Evolutionary conservation across 202 grass and related monocot species (phyloP).

Genomic region (Brachypodium distachyon): DNA sequence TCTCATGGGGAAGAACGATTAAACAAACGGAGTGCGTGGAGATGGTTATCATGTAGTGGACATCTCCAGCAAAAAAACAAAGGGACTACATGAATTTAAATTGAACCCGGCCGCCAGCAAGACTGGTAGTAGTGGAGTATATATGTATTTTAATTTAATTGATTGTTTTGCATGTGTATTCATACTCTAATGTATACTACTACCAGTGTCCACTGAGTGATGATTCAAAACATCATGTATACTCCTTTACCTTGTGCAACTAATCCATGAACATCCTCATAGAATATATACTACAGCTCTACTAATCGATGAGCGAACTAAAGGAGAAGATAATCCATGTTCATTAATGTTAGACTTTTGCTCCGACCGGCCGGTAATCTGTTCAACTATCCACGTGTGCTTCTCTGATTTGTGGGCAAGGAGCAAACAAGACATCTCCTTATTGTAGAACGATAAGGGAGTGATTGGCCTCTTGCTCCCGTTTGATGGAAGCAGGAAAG

Average conservation of each 20-base stretch:
- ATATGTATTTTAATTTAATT: background rate
- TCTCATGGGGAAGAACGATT: slow-evolving; percentile 22
- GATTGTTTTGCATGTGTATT: slow-evolving; percentile 13
- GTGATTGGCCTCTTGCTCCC: background rate
- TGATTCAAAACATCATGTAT: background rate
- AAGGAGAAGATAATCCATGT: background rate
- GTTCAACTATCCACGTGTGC: slow-evolving; percentile 14
- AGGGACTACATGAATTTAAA: background rate
- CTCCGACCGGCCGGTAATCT: background rate
- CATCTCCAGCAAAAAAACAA: slow-evolving; percentile 27
- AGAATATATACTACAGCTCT: background rate
- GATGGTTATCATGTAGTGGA: slow-evolving; percentile 35
- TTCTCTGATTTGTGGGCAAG: slow-evolving; percentile 10
- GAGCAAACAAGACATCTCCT: background rate
- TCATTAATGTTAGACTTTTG: background rate
- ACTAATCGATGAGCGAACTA: background rate
- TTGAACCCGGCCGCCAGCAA: background rate
- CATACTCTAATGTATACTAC: background rate
- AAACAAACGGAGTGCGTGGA: slow-evolving; percentile 21
- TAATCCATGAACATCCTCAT: slow-evolving; percentile 12
- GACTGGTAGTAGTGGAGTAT: background rate
- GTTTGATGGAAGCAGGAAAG: slow-evolving; percentile 15
- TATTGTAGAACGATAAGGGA: slow-evolving; percentile 27
- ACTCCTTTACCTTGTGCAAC: background rate
- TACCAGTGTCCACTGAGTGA: background rate